Base-by-base conservation (phyloP, 805 yeast genomes). In the Cyberlindnera xishuangbannaensis region DNA sequence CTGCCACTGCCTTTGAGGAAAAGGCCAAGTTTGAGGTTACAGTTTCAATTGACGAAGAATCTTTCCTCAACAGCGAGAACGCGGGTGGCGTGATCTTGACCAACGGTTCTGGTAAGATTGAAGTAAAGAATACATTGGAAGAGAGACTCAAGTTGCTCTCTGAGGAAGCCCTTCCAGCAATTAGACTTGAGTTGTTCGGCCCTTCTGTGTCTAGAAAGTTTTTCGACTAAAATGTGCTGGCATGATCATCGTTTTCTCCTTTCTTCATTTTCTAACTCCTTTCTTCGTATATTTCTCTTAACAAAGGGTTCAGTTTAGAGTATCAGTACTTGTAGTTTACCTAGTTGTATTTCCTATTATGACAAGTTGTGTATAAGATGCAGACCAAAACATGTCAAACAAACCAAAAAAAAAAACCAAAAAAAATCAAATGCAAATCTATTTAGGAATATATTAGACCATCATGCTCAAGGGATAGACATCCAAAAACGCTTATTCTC, bases 61-160 rank as follows among this genome's bases (percentile, higher is more conserved):
- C 67, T 27, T 76, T 61, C 57, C 71, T 92, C 55, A 71, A 70
- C 45, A 69, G 76, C 28, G 79, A 76, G 31, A 54, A 67, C 43
- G 78, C 90, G 24, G 99, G 99, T 44, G 99, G 99, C 56, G 85
- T 78, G 25, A 61, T 86, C 29, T 69, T 85, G 30, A 59, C 72
- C 36, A 83, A 83, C 55, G 72, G 73, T 23, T 59, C 73, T 27
- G 95, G 94, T 34, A 85, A 83, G 64, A 87, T 92, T 47, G 88
- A 82, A 50, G 85, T 92, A 36, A 71, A 84, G 64, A 92, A 92
- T 68, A 88, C 98, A 30, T 72, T 92, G 53, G 96, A 87, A 53
- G 97, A 88, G 69, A 84, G 99, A 65, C 76, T 92, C 54, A 73
- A 79, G 51, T 64, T 92, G 42, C 71, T 92, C 51, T 73, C 83